Evolutionary conservation across 2,329 filamentous ascomycete genomes (phyloP), one percentile per base, ranked within the genome.

Genomic region (Pleomassaria siparia): DNA sequence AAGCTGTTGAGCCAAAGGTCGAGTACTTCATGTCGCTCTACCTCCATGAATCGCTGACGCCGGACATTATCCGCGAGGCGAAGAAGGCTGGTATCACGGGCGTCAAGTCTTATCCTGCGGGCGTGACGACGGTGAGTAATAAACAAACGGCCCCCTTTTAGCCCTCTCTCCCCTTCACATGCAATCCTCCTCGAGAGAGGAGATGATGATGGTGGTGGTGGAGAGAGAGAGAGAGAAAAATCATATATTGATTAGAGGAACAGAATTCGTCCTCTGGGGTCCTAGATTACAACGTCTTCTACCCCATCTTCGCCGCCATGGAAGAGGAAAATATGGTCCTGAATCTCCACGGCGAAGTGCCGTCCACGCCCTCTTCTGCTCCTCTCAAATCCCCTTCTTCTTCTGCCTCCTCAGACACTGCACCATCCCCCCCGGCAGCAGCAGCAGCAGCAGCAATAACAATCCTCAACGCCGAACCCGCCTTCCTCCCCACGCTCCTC

Each of bases 301-400:
- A 88, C 65, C 82, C 84, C 6, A 88, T 92, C 12, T 95, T 97
- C 65, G 81, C 80, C n/a, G 88, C 89, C 55, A 96, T 97, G 91
- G 87, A 96, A 67, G 75, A 85, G 50, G 83, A 91, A 56, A 84
- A 86, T 56, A 77, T 96, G 66, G 81, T 95, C n/a, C 79, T 95
- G 33, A 96, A 96, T 73, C 77, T 97, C n/a, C 91, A 97, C 69
- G 92, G 91, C 56, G 92, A 96, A 73, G 83, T 86, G n/a, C 86
- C 84, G 0, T 78, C 79, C 1, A 76, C 76, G 54, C 69, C 70
- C 0, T 29, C 60, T 9, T 47, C 58, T 42, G 54, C 58, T 1
- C 53, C 36, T 15, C 32, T 36, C 16, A n/a, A n/a, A n/a, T n/a
- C n/a, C n/a, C n/a, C n/a, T n/a, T n/a, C n/a, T n/a, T n/a, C n/a